Base-by-base conservation (phyloP, 352 stramenopile species). In the Phytopythium boreale region DNA sequence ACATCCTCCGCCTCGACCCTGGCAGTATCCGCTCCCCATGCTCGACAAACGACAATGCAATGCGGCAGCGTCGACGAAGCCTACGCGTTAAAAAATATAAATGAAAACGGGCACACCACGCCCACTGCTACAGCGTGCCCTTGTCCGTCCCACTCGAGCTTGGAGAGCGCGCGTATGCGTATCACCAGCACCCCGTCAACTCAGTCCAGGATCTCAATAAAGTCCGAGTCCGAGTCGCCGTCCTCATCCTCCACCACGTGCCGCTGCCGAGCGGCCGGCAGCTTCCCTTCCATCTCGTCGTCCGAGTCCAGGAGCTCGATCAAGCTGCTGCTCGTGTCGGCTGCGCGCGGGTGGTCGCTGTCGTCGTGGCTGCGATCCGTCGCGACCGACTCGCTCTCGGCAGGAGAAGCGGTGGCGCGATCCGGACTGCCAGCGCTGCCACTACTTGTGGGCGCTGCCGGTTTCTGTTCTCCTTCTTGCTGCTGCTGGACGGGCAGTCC, bases 281-380 rank as follows among this genome's bases (percentile, higher is more conserved):
- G 10, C 43, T 44, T 41, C 1, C 55, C 46, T 55, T 39, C 67
- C 11, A 51, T 61, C 31, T 88, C 79, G 53, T 80, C 76, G 56
- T 88, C 79, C 1, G 79, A 88, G 46, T 84, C 75, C 61, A 86
- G 44, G 50, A 88, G 75, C n/a, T 88, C 79, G 64, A 88, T 84
- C 36, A 72, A 81, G 41, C 82, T 75, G 43, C 66, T 77, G 61
- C 56, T 84, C 52, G 59, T 75, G 46, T 79, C 76, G 1, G 29
- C 27, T 12, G 46, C 22, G 0, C 37, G 20, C 49, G 24, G 22
- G 4, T 56, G 49, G 19, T 67, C 56, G 44, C 50, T 66, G 34
- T 62, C 56, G 20, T 47, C 46, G 24, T 53, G 59, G 70, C 70
- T 52, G 50, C 69, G 15, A 62, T 76, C 61, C 62, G 69, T 56